phyloP scores from a whole-genome alignment of 108 stramenopile genomes.

The Craspedostauros australis region DNA sequence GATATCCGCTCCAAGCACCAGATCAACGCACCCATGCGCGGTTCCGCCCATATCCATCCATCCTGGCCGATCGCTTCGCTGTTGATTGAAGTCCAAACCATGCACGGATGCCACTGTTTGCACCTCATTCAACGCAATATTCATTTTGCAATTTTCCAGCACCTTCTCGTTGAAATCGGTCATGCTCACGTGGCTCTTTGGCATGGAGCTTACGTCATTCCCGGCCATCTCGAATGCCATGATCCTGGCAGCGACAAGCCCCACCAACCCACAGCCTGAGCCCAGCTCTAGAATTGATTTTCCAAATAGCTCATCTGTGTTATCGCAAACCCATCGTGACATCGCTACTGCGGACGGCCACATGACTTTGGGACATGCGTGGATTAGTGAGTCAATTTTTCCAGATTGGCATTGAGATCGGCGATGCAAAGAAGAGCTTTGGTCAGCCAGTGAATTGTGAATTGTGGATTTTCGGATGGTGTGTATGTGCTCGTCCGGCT shows the following conservation, averaged over 20 bases:
- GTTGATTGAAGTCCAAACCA: slow-evolving; percentile 66
- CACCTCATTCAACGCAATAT: slow-evolving; percentile 53
- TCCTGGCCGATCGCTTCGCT: slow-evolving; percentile 20
- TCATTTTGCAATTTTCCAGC: slow-evolving; percentile 57
- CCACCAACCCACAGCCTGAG: slow-evolving; percentile 70
- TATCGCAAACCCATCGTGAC: slow-evolving; percentile 56
- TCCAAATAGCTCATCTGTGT: slow-evolving; percentile 17
- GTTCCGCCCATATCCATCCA: slow-evolving; percentile 39
- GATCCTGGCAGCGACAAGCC: slow-evolving; percentile 58
- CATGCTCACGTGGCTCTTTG: slow-evolving; percentile 26
- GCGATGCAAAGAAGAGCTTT: background rate
- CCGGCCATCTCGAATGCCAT: slow-evolving; percentile 1
- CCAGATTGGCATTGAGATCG: background rate
- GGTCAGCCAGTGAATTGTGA: background rate
- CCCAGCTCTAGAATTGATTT: slow-evolving; percentile 56
- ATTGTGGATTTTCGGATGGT: too few species aligned
- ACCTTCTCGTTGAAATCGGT: slow-evolving; percentile 74
- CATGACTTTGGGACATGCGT: slow-evolving; percentile 32
- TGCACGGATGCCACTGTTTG: slow-evolving; percentile 9
- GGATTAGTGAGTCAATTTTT: background rate
- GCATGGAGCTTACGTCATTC: background rate
- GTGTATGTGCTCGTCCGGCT: too few species aligned
- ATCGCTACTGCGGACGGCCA: slow-evolving; percentile 82
- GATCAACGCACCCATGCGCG: slow-evolving; percentile 42
- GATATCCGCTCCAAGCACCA: slow-evolving; percentile 73